These are phyloP conservation scores for Acanthamoeba royreba DNA, from an alignment of 208 protist species.

Conservation along the genomic window DNA sequence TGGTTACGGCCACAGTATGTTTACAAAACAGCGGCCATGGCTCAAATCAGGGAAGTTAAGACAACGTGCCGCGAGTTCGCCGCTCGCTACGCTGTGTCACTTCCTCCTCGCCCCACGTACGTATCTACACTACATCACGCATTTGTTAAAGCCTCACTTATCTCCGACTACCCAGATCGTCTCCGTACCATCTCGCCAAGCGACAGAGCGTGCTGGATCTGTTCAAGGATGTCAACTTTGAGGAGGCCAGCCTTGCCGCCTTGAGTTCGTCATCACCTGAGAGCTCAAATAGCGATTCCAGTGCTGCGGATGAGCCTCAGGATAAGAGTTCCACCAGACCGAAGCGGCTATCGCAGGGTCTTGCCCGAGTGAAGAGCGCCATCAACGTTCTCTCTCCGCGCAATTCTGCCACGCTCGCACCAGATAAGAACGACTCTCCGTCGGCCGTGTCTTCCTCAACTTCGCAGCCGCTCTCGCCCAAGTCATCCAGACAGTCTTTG, in stretches of 20 bases:
- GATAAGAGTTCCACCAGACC: neutral
- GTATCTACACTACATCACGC: too few species aligned
- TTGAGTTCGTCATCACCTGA: neutral
- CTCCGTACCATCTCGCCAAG: neutral
- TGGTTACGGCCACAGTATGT: too few species aligned
- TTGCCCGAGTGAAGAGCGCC: neutral
- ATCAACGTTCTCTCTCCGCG: neutral
- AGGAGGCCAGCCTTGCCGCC: neutral
- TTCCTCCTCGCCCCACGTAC: neutral
- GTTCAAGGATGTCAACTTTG: neutral
- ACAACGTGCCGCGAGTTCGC: neutral
- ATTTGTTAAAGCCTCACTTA: neutral
- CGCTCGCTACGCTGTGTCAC: neutral
- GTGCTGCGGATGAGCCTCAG: too few species aligned
- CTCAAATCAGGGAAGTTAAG: neutral
- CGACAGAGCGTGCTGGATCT: neutral
- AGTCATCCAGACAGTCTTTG: too few species aligned
- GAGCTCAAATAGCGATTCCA: too few species aligned
- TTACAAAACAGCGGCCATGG: neutral
- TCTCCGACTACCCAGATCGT: neutral
- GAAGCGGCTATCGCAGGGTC: neutral
- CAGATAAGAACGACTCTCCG: neutral
- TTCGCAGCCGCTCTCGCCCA: too few species aligned
- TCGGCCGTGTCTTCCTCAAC: neutral
- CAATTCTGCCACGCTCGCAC: neutral